A percentile compares a stretch with the other conserved stretches of the same genome.
Evolutionary conservation across 805 yeast species (phyloP).

Genomic region (Jamesozyma gamospora): DNA sequence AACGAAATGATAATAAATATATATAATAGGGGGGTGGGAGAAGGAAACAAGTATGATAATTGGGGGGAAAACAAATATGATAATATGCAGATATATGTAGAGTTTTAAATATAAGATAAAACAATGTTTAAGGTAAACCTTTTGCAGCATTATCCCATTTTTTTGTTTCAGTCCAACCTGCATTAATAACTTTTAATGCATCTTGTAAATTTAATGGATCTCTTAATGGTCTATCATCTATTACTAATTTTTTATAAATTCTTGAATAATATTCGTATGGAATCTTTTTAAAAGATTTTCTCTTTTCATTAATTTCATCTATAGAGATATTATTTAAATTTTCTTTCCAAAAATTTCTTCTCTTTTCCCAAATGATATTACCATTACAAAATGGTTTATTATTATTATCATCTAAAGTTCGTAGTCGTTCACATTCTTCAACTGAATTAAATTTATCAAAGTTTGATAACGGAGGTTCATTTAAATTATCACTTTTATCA

Average conservation of each 20-base stretch:
- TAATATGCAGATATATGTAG: too few species aligned
- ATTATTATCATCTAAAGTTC: constrained; percentile 19
- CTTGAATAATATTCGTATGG: constrained; percentile 45
- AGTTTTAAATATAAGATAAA: too few species aligned
- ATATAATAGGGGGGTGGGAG: too few species aligned
- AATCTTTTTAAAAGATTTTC: constrained; percentile 25
- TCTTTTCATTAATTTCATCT: constrained; percentile 5
- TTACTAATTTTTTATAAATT: constrained; percentile 60
- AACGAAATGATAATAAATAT: constrained; percentile 8
- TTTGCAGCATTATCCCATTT: constrained; percentile 53
- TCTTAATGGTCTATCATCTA: constrained; percentile 57
- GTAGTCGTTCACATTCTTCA: constrained; percentile 24
- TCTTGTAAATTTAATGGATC: constrained; percentile 66
- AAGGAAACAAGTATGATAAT: too few species aligned
- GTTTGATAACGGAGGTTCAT: background rate
- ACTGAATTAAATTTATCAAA: constrained; percentile 28
- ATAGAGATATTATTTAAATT: constrained; percentile 2
- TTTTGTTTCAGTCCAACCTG: constrained; percentile 77
- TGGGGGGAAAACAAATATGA: too few species aligned
- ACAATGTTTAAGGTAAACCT: constrained; percentile 18
- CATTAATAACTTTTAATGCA: constrained; percentile 57
- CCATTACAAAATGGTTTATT: constrained; percentile 45
- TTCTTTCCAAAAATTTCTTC: constrained; percentile 55
- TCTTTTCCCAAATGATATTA: constrained; percentile 54
- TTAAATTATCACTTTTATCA: constrained; percentile 8